Conservation (phyloP, 306 rosid genomes). For the Begonia fuchsioides region DNA sequence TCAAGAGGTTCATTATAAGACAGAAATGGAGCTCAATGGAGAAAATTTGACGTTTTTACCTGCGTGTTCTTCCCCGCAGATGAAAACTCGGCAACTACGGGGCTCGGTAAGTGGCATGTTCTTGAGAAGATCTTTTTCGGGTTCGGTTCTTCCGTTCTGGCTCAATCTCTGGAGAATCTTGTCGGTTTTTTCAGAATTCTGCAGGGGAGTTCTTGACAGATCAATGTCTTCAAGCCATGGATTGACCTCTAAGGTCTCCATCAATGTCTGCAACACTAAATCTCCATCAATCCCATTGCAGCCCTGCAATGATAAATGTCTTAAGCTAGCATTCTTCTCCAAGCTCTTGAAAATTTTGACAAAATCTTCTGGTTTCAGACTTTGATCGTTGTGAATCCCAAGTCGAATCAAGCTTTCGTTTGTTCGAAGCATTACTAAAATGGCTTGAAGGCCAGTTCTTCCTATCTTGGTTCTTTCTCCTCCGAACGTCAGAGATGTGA, state of each 20-base stretch:
- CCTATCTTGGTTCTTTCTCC: conserved; percentile 74
- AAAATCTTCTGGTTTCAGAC: conserved; percentile 54
- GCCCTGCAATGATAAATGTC: conserved; percentile 53
- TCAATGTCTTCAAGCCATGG: conserved; percentile 94
- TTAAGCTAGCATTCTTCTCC: conserved; percentile 81
- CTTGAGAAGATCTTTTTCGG: conserved; percentile 64
- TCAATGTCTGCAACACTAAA: conserved; percentile 41
- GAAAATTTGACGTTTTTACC: conserved; percentile 17
- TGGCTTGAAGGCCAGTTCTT: conserved; percentile 65
- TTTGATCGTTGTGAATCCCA: conserved; percentile 65
- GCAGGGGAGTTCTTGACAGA: conserved; percentile 70
- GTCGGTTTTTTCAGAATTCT: conserved; percentile 51
- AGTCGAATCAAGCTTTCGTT: conserved; percentile 54
- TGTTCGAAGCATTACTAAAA: conserved; percentile 42
- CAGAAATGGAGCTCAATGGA: conserved; percentile 1
- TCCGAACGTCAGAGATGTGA: conserved; percentile 56
- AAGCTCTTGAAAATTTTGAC: conserved; percentile 58
- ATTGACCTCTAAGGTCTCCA: conserved; percentile 72
- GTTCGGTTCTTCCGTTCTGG: conserved; percentile 72
- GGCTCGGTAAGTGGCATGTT: conserved; percentile 84
- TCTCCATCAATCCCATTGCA: conserved; percentile 80
- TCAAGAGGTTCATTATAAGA: conserved; percentile 3
- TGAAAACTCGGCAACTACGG: conserved; percentile 76
- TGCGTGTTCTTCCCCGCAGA: conserved; percentile 89
- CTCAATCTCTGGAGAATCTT: conserved; percentile 64